Conservation (phyloP, 2,329 filamentous ascomycete genomes). For the Diaporthe sp. region DNA sequence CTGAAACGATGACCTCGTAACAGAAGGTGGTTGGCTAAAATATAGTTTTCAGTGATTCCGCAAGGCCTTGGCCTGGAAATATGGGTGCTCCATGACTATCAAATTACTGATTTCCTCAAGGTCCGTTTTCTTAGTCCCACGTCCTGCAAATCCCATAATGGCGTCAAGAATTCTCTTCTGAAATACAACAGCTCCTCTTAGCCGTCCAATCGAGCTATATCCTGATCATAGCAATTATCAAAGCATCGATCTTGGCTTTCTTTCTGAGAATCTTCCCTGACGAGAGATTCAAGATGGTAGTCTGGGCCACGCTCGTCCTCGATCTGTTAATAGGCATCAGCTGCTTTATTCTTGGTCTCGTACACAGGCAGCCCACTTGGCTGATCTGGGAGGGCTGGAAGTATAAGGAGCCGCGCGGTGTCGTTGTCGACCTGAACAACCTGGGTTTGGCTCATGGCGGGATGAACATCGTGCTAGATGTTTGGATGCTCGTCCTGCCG, state of each 20-base stretch:
- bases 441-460: background rate
- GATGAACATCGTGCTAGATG: background rate
- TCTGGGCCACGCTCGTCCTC: background rate
- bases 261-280: conserved; percentile 19
- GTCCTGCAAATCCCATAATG: background rate
- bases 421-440: background rate
- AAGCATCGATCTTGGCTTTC: conserved; percentile 19
- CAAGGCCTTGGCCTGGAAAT: background rate
- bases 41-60: background rate
- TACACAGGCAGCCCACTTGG: conserved; percentile 8
- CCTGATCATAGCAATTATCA: background rate
- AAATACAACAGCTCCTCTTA: background rate
- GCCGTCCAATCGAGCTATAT: background rate
- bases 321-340: background rate
- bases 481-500: conserved; percentile 11
- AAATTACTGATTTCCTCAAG: background rate
- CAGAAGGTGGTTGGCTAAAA: background rate
- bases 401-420: conserved; percentile 1
- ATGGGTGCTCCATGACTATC: conserved; percentile 6
- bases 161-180: background rate
- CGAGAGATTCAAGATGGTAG: background rate
- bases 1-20: background rate
- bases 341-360: background rate
- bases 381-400: conserved; percentile 25
- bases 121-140: background rate